These are phyloP conservation scores for Volvariella volvacea DNA, from an alignment of 1,284 basidiomycete species.

Conservation along the genomic window DNA sequence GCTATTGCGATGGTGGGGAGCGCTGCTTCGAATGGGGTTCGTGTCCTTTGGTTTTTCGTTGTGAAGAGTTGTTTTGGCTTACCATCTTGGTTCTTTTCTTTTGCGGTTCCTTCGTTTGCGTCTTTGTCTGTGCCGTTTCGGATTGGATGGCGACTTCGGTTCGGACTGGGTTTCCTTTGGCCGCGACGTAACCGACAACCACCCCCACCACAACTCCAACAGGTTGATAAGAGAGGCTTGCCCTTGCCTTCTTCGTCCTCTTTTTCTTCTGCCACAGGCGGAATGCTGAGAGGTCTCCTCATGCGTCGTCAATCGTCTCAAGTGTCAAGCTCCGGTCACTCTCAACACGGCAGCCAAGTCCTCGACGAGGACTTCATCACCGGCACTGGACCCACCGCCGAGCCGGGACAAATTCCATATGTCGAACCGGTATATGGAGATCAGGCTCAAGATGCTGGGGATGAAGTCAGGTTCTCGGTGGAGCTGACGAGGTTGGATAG, in stretches of 20 bases:
- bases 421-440: slow-evolving; percentile 74
- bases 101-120: neutral
- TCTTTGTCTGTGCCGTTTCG: neutral
- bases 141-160: neutral
- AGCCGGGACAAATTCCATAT: slow-evolving; percentile 5
- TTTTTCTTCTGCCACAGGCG: slow-evolving; percentile 51
- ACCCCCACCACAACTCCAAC: too few relatives aligned
- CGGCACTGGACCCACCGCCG: slow-evolving; percentile 25
- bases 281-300: slow-evolving; percentile 78
- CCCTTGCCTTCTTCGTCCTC: slow-evolving; percentile 69
- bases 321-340: slow-evolving; percentile 40
- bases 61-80: slow-evolving; percentile 1
- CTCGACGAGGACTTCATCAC: slow-evolving; percentile 37
- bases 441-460: slow-evolving; percentile 70
- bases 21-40: slow-evolving; percentile 75
- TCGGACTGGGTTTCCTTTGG: neutral
- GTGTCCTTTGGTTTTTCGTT: slow-evolving; percentile 22
- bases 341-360: slow-evolving; percentile 25
- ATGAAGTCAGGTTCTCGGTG: slow-evolving; percentile 90
- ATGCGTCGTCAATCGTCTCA: slow-evolving; percentile 86
- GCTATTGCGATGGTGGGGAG: slow-evolving; percentile 75
- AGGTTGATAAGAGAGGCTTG: slow-evolving; percentile 81
- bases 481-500: slow-evolving; percentile 87
- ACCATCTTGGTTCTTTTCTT: slow-evolving; percentile 4
- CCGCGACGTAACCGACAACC: too few relatives aligned